Percentiles rank a stretch among this genome's conserved stretches.
Evolutionary conservation across 768 basidiomycete genomes (phyloP).

Genomic region (Hericium coralloides): DNA sequence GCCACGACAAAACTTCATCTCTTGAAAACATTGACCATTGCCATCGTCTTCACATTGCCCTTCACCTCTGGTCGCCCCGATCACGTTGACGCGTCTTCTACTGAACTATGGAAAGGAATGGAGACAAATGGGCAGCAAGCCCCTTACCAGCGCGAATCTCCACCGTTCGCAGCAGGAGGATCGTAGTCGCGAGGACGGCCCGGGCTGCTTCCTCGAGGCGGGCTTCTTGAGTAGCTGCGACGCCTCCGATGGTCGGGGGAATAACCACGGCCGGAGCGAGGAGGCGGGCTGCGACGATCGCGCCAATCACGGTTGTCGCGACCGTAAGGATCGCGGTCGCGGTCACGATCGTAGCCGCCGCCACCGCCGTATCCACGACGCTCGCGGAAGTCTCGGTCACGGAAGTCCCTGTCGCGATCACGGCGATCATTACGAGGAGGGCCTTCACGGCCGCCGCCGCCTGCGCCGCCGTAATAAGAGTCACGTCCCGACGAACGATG

Average conservation of each 20-base stretch:
- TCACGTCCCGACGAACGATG: conserved; percentile 46
- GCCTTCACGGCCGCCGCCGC: conserved; percentile 23
- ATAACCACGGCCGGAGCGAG: conserved; percentile 53
- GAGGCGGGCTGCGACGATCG: conserved; percentile 70
- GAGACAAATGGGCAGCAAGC: conserved; percentile 15
- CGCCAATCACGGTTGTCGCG: conserved; percentile 70
- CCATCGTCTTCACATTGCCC: conserved; percentile 34
- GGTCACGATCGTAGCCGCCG: conserved; percentile 38
- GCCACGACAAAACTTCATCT: conserved; percentile 31
- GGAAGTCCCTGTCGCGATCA: conserved; percentile 30
- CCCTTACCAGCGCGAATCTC: conserved; percentile 55
- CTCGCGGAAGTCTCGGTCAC: conserved; percentile 34
- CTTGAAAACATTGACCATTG: conserved; percentile 30
- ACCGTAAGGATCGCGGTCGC: conserved; percentile 48
- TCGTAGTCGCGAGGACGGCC: conserved; percentile 34
- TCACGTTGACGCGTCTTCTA: not conserved
- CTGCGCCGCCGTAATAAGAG: conserved; percentile 22
- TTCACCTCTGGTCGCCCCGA: conserved; percentile 12
- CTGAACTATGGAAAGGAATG: conserved; percentile 12
- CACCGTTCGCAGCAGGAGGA: conserved; percentile 31
- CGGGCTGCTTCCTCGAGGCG: conserved; percentile 63
- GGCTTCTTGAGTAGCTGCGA: conserved; percentile 72
- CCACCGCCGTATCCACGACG: conserved; percentile 25
- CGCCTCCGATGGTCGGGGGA: conserved; percentile 73
- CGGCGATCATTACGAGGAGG: conserved; percentile 23